A percentile compares a stretch with the other conserved stretches of the same genome.
phyloP scores from a whole-genome alignment of 306 rosid species.

The Castanopsis chinensis region DNA sequence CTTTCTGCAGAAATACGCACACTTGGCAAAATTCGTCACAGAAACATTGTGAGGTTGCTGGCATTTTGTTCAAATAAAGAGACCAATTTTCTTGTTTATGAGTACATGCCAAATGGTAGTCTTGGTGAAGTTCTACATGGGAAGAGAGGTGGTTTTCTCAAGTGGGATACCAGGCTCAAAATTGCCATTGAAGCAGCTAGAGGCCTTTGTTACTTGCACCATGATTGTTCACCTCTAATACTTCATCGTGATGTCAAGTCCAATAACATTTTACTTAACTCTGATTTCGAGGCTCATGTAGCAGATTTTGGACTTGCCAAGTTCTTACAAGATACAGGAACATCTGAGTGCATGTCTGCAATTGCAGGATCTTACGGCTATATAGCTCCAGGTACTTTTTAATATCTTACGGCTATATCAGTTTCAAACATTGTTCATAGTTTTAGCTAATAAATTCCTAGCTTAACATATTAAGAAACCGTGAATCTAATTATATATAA shows the following conservation, averaged over 20 bases:
- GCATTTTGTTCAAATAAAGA: constrained; percentile 78
- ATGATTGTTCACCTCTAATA: constrained; percentile 83
- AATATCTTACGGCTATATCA: not conserved
- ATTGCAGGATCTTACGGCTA: constrained; percentile 96
- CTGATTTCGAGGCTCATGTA: constrained; percentile 88
- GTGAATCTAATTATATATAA: too few species aligned
- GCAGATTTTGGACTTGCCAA: constrained; percentile 97
- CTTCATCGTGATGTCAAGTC: constrained; percentile 92
- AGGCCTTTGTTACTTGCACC: constrained; percentile 87
- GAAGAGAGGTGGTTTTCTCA: constrained; percentile 65
- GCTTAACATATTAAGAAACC: too few species aligned
- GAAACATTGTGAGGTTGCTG: constrained; percentile 77
- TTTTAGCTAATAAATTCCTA: not conserved
- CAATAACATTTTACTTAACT: constrained; percentile 73
- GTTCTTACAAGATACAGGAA: constrained; percentile 73
- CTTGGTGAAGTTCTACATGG: constrained; percentile 87
- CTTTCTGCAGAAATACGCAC: constrained; percentile 79
- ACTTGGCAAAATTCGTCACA: constrained; percentile 79
- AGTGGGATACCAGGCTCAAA: constrained; percentile 76
- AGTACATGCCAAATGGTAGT: constrained; percentile 89
- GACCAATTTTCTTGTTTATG: constrained; percentile 80
- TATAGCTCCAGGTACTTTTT: constrained; percentile 83
- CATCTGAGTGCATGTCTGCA: constrained; percentile 95
- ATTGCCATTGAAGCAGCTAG: constrained; percentile 90
- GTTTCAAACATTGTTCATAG: not conserved